phyloP scores from a whole-genome alignment of 352 stramenopile species.

The Phytopythium cucurbitacearum region DNA sequence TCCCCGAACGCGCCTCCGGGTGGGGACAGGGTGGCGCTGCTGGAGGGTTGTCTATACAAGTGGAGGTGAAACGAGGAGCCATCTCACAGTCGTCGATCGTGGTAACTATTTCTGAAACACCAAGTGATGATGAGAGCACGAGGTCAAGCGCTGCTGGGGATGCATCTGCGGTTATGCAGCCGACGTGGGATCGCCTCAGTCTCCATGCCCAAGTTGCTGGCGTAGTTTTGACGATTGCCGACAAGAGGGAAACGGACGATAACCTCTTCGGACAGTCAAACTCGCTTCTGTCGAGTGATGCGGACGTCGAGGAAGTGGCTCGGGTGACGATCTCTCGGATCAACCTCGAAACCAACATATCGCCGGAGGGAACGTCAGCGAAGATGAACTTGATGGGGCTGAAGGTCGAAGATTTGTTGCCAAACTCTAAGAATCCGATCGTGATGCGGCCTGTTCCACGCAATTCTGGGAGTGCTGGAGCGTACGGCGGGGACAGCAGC shows the following conservation, averaged over 20 bases:
- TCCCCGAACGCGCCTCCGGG: constrained; percentile 35
- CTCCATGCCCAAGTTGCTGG: constrained; percentile 69
- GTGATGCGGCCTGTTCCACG: constrained; percentile 52
- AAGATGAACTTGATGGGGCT: constrained; percentile 76
- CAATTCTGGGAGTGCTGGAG: constrained; percentile 2
- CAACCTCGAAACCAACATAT: constrained; percentile 42
- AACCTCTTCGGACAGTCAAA: constrained; percentile 3
- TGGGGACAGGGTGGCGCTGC: constrained; percentile 10
- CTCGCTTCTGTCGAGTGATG: background rate
- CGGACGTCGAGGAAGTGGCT: constrained; percentile 43
- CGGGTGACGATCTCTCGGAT: constrained; percentile 67
- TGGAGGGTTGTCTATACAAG: constrained; percentile 28
- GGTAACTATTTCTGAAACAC: constrained; percentile 47
- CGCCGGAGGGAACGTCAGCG: constrained; percentile 33
- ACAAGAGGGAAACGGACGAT: constrained; percentile 31
- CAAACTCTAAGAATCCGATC: constrained; percentile 55
- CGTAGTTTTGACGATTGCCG: constrained; percentile 61
- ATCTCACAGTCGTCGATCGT: constrained; percentile 73
- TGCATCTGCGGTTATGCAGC: constrained; percentile 13
- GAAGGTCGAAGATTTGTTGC: constrained; percentile 66
- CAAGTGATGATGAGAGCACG: constrained; percentile 7
- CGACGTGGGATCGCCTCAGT: constrained; percentile 58
- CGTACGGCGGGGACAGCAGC: constrained; percentile 13
- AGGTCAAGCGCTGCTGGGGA: constrained; percentile 4
- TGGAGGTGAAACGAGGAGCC: constrained; percentile 67